Percentiles rank a stretch among this genome's conserved stretches.
Evolutionary conservation across 441 rosid species (phyloP).

Genomic region (Flueggea neowawraea): DNA sequence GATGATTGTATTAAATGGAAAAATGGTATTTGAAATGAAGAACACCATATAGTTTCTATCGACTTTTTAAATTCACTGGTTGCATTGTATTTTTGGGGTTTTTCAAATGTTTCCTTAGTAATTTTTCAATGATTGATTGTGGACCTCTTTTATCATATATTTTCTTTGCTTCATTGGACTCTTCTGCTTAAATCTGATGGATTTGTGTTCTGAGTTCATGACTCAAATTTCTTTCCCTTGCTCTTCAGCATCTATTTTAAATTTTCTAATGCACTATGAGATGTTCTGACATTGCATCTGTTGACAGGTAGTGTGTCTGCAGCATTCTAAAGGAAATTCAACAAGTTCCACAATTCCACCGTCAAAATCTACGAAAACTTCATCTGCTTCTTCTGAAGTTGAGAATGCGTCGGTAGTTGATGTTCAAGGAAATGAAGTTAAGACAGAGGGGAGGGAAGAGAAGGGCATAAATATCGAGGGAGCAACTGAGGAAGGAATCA

Average conservation of each 20-base stretch:
- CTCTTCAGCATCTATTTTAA: not conserved
- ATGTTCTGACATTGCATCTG: slow-evolving; percentile 16
- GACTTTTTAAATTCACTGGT: too few species aligned
- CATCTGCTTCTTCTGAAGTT: slow-evolving; percentile 34
- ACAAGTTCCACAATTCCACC: slow-evolving; percentile 28
- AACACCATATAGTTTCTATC: too few species aligned
- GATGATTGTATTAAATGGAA: too few species aligned
- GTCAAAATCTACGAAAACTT: slow-evolving; percentile 40
- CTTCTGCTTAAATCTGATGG: too few species aligned
- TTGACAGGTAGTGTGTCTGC: slow-evolving; percentile 78
- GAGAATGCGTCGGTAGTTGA: slow-evolving; percentile 48
- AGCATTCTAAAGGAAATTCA: slow-evolving; percentile 52
- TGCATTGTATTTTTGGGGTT: too few species aligned
- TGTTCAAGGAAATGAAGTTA: slow-evolving; percentile 59
- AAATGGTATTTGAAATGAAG: too few species aligned
- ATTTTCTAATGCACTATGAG: not conserved
- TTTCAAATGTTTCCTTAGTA: too few species aligned
- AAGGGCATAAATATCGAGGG: slow-evolving; percentile 65
- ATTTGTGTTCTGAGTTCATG: too few species aligned
- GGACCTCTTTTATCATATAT: too few species aligned
- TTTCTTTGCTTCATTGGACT: too few species aligned
- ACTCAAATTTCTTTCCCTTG: not conserved
- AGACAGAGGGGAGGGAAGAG: slow-evolving; percentile 57
- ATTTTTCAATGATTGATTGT: too few species aligned
- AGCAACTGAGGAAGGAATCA: slow-evolving; percentile 88